Evolutionary conservation across 1,284 basidiomycete genomes (phyloP), one percentile per base, ranked within the genome.

Genomic region (Stereum hirsutum): DNA sequence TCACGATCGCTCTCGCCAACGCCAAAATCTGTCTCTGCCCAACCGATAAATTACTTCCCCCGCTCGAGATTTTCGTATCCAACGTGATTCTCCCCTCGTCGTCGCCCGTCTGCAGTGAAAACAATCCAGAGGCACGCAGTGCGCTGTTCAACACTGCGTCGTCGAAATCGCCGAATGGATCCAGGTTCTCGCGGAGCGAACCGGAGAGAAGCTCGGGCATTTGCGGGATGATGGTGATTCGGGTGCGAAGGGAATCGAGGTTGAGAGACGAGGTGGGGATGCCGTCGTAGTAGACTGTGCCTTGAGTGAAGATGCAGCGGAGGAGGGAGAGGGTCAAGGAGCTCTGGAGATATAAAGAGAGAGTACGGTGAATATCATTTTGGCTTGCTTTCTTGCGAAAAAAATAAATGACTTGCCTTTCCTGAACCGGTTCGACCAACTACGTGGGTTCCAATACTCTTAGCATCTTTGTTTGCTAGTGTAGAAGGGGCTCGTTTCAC

Each of bases 351-450:
- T n/a, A 6, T 31, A 11, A 31, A 31, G 15, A 31, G 14, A 33
- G 32, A 24, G 27, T 42, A 6, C 28, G 27, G 15, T 11, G n/a
- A 15, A 17, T 10, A 2, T 35, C 15, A 14, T 15, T 24, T 8
- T 23, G 14, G 8, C 38, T 17, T 34, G 17, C 15, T 20, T 1
- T 4, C 21, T 40, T 34, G 17, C 28, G 23, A 15, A 27, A 46
- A 6, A 15, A n/a, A 10, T 14, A 37, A 34, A n/a, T 28, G n/a
- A 37, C 42, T 20, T 44, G 72, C 74, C 65, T 89, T 88, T 39
- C 84, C 85, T 49, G 77, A 81, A 12, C 85, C 86, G 0, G 85
- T 88, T 26, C 85, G 68, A 17, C 85, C 84, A 15, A 82, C 78
- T 76, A 43, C 12, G 28, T 8, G n/a, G 11, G 8, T n/a, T n/a